A percentile compares a stretch with the other conserved stretches of the same genome.
Conservation (phyloP, 352 stramenopile species). For the Phytophthora uliginosa region DNA sequence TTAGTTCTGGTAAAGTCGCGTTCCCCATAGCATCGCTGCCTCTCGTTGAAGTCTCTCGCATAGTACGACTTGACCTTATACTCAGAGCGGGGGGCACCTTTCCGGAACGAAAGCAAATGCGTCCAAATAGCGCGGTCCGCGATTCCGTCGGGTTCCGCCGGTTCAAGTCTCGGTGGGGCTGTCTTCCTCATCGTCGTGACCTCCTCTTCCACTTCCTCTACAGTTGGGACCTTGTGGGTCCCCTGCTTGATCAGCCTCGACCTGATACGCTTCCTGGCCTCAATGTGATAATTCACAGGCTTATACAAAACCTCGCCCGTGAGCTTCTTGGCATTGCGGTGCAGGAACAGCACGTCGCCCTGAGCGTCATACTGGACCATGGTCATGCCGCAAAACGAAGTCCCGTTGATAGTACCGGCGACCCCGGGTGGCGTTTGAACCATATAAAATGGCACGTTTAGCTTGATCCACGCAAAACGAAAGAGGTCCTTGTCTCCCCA, state of each 20-base stretch:
- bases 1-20: conserved; percentile 28
- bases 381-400: conserved; percentile 46
- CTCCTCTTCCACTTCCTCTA: conserved; percentile 27
- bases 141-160: conserved; percentile 30
- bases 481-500: conserved; percentile 75
- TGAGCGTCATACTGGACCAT: conserved; percentile 47
- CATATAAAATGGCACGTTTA: conserved; percentile 58
- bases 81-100: conserved; percentile 34
- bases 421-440: conserved; percentile 48
- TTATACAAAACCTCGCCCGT: conserved; percentile 36
- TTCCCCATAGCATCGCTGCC: conserved; percentile 69
- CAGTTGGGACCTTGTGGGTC: conserved; percentile 23
- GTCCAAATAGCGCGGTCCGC: conserved; percentile 68
- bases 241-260: conserved; percentile 32
- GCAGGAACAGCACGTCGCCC: conserved; percentile 54
- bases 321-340: conserved; percentile 64
- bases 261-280: conserved; percentile 28
- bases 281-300: conserved; percentile 31
- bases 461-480: conserved; percentile 66
- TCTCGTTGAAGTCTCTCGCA: conserved; percentile 41
- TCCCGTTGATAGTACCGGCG: conserved; percentile 38
- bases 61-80: conserved; percentile 69
- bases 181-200: conserved; percentile 30
- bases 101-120: conserved; percentile 68
- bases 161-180: conserved; percentile 22